Evolutionary conservation across 2,329 filamentous ascomycete species (phyloP).

Genomic region (Proliferodiscus dingleyae): DNA sequence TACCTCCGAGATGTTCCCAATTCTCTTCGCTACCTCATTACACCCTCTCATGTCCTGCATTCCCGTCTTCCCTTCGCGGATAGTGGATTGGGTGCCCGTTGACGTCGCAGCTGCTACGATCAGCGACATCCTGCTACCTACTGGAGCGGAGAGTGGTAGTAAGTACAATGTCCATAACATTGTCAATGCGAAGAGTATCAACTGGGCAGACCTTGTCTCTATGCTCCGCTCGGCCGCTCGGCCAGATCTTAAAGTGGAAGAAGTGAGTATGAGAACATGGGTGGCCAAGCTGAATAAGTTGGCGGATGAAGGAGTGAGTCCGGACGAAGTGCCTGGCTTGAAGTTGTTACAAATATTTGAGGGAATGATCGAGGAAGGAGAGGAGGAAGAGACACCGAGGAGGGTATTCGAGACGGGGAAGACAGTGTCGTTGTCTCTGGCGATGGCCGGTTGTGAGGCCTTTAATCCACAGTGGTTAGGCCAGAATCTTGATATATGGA

Average conservation of each 20-base stretch:
- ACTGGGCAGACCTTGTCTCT: constrained; percentile 15
- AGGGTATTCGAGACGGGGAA: constrained; percentile 23
- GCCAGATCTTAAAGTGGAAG: constrained; percentile 1
- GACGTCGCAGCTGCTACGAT: constrained; percentile 21
- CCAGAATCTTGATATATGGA: constrained; percentile 22
- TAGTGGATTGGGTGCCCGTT: constrained; percentile 27
- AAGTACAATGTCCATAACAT: constrained; percentile 26
- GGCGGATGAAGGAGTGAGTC: neutral
- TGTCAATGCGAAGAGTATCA: constrained; percentile 20
- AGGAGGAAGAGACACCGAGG: constrained; percentile 2
- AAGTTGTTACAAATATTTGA: constrained; percentile 25
- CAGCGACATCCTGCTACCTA: constrained; percentile 9
- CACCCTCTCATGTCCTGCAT: constrained; percentile 8
- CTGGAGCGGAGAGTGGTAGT: neutral
- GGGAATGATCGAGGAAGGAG: constrained; percentile 14
- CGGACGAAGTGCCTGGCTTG: constrained; percentile 18
- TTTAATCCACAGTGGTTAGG: constrained; percentile 20
- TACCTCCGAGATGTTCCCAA: constrained; percentile 25
- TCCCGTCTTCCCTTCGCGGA: constrained; percentile 12
- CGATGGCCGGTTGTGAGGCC: constrained; percentile 16
- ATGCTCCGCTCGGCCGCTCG: constrained; percentile 10
- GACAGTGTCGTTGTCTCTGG: constrained; percentile 11
- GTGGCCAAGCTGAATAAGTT: constrained; percentile 9
- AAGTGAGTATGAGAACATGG: constrained; percentile 20
- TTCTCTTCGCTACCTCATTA: constrained; percentile 13